A percentile compares a stretch with the other conserved stretches of the same genome.
phyloP scores from a whole-genome alignment of 129 eudicot species.

The Silybum marianum region DNA sequence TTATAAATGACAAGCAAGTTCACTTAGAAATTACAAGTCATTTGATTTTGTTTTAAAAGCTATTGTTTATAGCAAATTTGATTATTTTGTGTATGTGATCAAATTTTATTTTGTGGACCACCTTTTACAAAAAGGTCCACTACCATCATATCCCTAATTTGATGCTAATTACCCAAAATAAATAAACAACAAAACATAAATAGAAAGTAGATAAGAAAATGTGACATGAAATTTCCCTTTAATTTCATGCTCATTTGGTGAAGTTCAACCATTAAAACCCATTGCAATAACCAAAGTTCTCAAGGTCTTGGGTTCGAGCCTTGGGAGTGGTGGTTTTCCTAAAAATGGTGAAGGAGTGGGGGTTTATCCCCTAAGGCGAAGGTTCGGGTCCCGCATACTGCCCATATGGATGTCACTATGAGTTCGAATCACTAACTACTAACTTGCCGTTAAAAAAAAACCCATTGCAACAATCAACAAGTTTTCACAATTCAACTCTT shows the following conservation, averaged over 20 bases:
- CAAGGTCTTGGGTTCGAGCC: too few relatives aligned
- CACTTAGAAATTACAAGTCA: not conserved
- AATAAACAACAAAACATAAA: conserved; percentile 9
- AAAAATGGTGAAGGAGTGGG: too few relatives aligned
- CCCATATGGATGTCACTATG: too few relatives aligned
- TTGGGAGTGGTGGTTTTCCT: too few relatives aligned
- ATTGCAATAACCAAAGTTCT: not conserved
- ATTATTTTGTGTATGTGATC: conserved; percentile 15
- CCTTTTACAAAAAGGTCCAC: conserved; percentile 24
- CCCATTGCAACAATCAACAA: not conserved
- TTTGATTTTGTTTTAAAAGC: not conserved
- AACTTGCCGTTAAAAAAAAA: too few relatives aligned
- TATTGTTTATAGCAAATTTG: not conserved
- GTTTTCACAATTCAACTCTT: not conserved
- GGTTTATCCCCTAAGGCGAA: too few relatives aligned
- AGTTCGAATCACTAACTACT: too few relatives aligned
- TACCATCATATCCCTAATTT: conserved; percentile 27
- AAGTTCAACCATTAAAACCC: not conserved
- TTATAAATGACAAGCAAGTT: not conserved
- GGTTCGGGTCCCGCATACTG: too few relatives aligned
- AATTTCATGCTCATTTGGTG: not conserved
- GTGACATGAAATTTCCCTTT: not conserved
- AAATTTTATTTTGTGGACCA: conserved; percentile 23
- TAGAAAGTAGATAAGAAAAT: not conserved
- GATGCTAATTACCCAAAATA: conserved; percentile 19